Percentiles rank a stretch among this genome's conserved stretches.
Conservation (phyloP, 2,329 filamentous ascomycete genomes). For the Pezicula radicicola region DNA sequence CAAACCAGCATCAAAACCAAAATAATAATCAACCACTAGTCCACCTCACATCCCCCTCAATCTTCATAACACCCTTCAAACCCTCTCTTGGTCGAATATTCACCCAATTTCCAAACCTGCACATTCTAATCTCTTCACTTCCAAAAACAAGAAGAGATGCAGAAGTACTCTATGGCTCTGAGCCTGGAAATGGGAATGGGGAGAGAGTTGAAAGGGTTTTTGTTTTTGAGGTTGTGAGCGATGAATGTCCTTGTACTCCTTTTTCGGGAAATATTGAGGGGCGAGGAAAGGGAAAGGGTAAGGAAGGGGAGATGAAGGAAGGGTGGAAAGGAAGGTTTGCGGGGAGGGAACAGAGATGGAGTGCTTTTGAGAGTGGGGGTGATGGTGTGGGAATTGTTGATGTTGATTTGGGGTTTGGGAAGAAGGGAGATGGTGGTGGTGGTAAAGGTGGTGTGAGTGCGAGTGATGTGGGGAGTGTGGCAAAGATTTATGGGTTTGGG, state of each 20-base stretch:
- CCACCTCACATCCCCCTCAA: slow-evolving; percentile 12
- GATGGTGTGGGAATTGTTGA: slow-evolving; percentile 35
- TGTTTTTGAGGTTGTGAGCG: slow-evolving; percentile 26
- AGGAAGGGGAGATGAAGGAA: neutral
- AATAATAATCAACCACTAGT: neutral
- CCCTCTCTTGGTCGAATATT: slow-evolving; percentile 48
- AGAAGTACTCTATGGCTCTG: slow-evolving; percentile 27
- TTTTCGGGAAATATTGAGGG: too few species aligned
- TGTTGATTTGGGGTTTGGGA: slow-evolving; percentile 27
- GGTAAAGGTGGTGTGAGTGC: slow-evolving; percentile 4
- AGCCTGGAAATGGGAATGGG: neutral
- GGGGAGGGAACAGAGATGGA: slow-evolving; percentile 52
- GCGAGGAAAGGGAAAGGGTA: neutral
- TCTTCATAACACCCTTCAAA: slow-evolving; percentile 11
- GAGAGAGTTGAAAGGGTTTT: slow-evolving; percentile 12
- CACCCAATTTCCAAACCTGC: slow-evolving; percentile 49
- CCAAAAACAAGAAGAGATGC: slow-evolving; percentile 39
- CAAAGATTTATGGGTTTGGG: slow-evolving; percentile 29
- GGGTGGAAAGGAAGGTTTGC: slow-evolving; percentile 23
- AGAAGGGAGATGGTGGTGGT: slow-evolving; percentile 7
- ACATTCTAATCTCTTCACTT: slow-evolving; percentile 47
- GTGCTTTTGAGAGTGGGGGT: slow-evolving; percentile 39
- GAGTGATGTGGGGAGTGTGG: slow-evolving; percentile 11
- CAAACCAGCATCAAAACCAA: neutral
- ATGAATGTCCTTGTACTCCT: slow-evolving; percentile 15